Percentiles rank a stretch among this genome's conserved stretches.
Evolutionary conservation across 768 basidiomycete genomes (phyloP).

Genomic region (Lactarius akahatsu): DNA sequence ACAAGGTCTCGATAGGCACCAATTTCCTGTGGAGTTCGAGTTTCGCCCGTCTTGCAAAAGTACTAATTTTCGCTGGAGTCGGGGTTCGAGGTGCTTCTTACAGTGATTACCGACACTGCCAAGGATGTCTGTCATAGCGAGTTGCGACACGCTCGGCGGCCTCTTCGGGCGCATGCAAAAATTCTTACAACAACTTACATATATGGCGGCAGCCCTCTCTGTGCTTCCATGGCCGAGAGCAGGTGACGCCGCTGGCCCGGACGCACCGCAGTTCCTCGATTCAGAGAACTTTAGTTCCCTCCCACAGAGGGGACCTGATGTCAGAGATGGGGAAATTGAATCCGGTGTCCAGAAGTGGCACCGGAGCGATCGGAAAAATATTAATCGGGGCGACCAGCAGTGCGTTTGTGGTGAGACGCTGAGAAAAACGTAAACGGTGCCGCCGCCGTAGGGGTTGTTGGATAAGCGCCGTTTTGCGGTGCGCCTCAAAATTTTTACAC

Average conservation of each 20-base stretch:
- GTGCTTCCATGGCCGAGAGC: not conserved
- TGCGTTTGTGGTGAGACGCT: not conserved
- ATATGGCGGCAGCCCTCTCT: too few species aligned
- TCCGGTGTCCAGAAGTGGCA: not conserved
- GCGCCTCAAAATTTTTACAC: not conserved
- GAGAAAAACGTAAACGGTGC: not conserved
- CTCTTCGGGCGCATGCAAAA: constrained; percentile 8
- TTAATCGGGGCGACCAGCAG: not conserved
- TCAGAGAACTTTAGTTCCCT: not conserved
- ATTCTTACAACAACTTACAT: not conserved
- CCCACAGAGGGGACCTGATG: not conserved
- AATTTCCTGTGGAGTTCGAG: not conserved
- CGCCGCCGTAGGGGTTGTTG: not conserved
- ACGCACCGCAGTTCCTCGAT: not conserved
- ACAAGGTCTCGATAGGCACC: not conserved
- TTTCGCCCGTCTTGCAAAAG: not conserved
- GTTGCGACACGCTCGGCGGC: not conserved
- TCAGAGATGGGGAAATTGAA: not conserved
- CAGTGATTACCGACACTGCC: not conserved
- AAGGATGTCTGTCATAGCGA: too few species aligned
- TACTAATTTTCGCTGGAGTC: not conserved
- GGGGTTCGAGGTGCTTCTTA: not conserved
- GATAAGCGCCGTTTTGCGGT: not conserved
- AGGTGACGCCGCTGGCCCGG: not conserved
- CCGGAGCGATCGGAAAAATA: not conserved